phyloP scores from a whole-genome alignment of 306 rosid genomes.

The Cercis canadensis region DNA sequence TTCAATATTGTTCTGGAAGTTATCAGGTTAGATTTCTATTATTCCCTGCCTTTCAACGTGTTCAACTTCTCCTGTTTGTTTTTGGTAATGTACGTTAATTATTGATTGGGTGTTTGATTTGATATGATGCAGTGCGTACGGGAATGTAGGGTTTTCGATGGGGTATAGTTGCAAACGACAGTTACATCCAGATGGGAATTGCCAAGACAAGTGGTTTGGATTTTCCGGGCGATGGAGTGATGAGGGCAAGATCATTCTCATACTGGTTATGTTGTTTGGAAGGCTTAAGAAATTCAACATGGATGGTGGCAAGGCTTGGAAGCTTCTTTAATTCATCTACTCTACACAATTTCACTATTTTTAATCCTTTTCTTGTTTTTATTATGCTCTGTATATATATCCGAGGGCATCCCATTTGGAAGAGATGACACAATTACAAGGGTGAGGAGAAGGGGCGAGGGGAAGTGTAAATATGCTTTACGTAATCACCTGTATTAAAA shows the following conservation, averaged over 20 bases:
- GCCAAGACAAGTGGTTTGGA: slow-evolving; percentile 43
- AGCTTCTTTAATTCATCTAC: slow-evolving; percentile 31
- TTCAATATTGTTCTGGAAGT: slow-evolving; percentile 44
- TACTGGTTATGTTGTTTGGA: slow-evolving; percentile 46
- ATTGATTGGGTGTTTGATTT: neutral
- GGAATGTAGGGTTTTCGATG: slow-evolving; percentile 46
- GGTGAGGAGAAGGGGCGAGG: too few relatives aligned
- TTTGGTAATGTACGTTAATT: too few relatives aligned
- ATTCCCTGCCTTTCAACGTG: too few relatives aligned
- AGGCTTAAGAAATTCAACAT: slow-evolving; percentile 54
- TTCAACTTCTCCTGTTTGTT: too few relatives aligned
- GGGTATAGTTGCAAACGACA: slow-evolving; percentile 48
- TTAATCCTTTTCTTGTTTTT: neutral
- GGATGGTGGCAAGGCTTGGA: slow-evolving; percentile 52
- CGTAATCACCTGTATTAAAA: too few relatives aligned
- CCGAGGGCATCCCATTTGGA: too few relatives aligned
- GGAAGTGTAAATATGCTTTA: too few relatives aligned
- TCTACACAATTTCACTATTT: neutral
- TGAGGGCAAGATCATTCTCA: slow-evolving; percentile 43
- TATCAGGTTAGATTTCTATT: slow-evolving; percentile 36
- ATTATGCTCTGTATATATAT: neutral
- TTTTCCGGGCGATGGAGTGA: slow-evolving; percentile 44
- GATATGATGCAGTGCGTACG: slow-evolving; percentile 39
- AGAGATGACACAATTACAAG: too few relatives aligned
- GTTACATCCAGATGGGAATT: slow-evolving; percentile 19